These are phyloP conservation scores for Cynanchum wilfordii DNA, from an alignment of 257 asterid species.

Conservation along the genomic window DNA sequence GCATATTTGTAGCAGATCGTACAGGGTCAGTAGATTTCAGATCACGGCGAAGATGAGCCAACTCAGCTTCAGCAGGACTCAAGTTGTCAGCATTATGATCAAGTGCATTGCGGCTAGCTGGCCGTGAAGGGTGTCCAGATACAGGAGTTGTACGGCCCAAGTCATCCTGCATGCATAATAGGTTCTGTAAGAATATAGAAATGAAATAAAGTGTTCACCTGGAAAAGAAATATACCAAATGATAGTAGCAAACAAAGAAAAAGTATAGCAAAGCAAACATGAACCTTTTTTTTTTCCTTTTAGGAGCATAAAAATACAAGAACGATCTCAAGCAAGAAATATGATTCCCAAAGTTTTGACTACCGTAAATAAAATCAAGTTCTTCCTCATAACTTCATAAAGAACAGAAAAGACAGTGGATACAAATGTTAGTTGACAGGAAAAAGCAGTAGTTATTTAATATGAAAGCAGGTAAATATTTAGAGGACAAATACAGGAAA, in stretches of 20 bases:
- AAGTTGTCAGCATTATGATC: conserved; percentile 47
- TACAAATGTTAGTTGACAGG: not conserved
- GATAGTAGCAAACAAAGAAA: not conserved
- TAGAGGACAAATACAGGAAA: not conserved
- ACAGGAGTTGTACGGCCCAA: conserved; percentile 49
- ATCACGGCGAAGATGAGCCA: conserved; percentile 50
- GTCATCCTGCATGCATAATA: conserved; percentile 60
- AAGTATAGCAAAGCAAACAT: not conserved
- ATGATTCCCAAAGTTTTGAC: not conserved
- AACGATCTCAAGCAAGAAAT: not conserved
- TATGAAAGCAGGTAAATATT: not conserved
- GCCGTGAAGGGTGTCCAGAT: conserved; percentile 73
- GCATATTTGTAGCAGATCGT: conserved; percentile 40
- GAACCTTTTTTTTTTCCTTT: not conserved
- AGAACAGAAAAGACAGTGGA: not conserved
- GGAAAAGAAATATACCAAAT: not conserved
- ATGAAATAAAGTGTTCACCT: conserved; percentile 6
- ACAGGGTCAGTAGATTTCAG: conserved; percentile 44
- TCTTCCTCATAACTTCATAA: not conserved
- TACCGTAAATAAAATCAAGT: not conserved
- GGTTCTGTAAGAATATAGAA: not conserved
- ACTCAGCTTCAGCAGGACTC: conserved; percentile 58
- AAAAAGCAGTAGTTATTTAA: not conserved
- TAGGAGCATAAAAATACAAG: not conserved
- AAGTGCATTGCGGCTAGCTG: conserved; percentile 71